Conservation (phyloP, 768 basidiomycete genomes). For the Lactarius indigo region DNA sequence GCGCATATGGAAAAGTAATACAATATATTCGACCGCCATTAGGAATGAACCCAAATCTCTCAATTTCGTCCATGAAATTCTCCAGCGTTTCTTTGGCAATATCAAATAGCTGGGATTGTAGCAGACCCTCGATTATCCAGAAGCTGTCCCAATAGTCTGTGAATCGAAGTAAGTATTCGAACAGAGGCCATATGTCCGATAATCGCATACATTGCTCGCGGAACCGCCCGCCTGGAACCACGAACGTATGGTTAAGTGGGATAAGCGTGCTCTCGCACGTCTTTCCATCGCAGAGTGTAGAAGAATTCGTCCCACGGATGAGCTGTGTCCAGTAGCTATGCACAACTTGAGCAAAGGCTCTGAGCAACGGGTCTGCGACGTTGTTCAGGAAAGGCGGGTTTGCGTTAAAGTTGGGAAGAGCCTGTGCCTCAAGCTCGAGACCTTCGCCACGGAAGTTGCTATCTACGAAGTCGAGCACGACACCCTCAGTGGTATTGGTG, state of each 20-base stretch:
- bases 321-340: constrained; percentile 83
- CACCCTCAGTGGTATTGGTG: constrained; percentile 52
- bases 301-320: constrained; percentile 68
- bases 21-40: constrained; percentile 94
- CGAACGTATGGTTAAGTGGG: constrained; percentile 87
- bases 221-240: constrained; percentile 85
- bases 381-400: constrained; percentile 67
- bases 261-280: constrained; percentile 82
- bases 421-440: constrained; percentile 65
- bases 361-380: constrained; percentile 64
- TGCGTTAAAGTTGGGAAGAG: constrained; percentile 57
- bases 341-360: constrained; percentile 74
- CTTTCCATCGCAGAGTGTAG: constrained; percentile 56
- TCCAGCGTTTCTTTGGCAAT: constrained; percentile 75
- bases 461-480: constrained; percentile 67
- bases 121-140: constrained; percentile 87
- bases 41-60: constrained; percentile 83
- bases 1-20: constrained; percentile 28
- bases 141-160: constrained; percentile 66
- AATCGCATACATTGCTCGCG: constrained; percentile 71
- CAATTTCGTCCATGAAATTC: constrained; percentile 95
- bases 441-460: constrained; percentile 82
- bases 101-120: constrained; percentile 70
- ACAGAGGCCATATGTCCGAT: not conserved
- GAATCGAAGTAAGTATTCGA: not conserved